These are phyloP conservation scores for Linum lewisii DNA, from an alignment of 345 rosid genomes.

Conservation along the genomic window DNA sequence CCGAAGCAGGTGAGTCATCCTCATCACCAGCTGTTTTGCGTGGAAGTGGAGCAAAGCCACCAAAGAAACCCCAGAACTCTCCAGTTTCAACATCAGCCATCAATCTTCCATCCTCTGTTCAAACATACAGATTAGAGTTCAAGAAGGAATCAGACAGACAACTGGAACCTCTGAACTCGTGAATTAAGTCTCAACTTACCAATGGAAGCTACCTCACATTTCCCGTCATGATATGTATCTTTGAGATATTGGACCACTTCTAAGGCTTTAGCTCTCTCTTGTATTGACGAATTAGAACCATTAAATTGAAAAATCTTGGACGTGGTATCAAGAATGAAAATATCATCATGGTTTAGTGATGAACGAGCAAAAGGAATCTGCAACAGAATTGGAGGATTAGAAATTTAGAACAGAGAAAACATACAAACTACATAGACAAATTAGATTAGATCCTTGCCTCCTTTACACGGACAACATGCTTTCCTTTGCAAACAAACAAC, in stretches of 20 bases:
- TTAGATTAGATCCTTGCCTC: constrained; percentile 49
- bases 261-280: constrained; percentile 98
- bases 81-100: constrained; percentile 99
- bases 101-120: constrained; percentile 84
- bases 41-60: constrained; percentile 99
- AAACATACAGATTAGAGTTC: constrained; percentile 13
- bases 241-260: constrained; percentile 96
- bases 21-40: constrained; percentile 54
- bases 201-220: constrained; percentile 85
- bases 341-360: constrained; percentile 90
- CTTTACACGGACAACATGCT: constrained; percentile 85
- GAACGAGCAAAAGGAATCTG: constrained; percentile 94
- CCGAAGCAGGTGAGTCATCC: constrained; percentile 34
- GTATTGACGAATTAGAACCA: constrained; percentile 93
- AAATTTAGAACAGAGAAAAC: constrained; percentile 7
- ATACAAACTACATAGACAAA: not conserved
- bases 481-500: constrained; percentile 83
- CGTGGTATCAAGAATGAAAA: constrained; percentile 88
- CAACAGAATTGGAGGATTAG: constrained; percentile 7
- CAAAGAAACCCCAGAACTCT: constrained; percentile 94
- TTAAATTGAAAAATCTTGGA: constrained; percentile 89
- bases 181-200: constrained; percentile 45
- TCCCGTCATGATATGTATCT: constrained; percentile 92
- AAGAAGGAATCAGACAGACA: constrained; percentile 5
- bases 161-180: constrained; percentile 4